Percentiles rank a stretch among this genome's conserved stretches.
Evolutionary conservation across 1,284 basidiomycete genomes (phyloP).

Genomic region (Moniliophthora roreri): DNA sequence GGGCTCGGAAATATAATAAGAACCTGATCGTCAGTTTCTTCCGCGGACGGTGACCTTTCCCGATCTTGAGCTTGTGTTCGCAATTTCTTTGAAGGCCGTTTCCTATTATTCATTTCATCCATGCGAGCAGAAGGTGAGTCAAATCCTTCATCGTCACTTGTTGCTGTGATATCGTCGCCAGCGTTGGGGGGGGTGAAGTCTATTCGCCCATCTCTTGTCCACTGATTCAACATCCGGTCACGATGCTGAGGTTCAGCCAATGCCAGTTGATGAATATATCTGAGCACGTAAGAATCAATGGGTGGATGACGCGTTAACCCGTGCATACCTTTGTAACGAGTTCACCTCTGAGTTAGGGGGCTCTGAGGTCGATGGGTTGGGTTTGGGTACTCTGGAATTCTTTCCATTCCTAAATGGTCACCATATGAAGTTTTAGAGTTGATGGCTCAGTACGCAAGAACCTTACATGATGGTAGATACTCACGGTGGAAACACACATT

Average conservation of each 20-base stretch:
- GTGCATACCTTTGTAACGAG: conserved; percentile 10
- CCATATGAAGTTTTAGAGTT: background rate
- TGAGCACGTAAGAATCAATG: background rate
- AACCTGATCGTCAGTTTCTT: background rate
- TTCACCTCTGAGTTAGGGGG: conserved; percentile 6
- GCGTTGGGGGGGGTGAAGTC: background rate
- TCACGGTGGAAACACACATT: conserved; percentile 18
- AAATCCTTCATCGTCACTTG: conserved; percentile 7
- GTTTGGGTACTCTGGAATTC: conserved; percentile 9
- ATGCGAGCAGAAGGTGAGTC: background rate
- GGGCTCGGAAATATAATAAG: background rate
- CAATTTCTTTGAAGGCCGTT: conserved; percentile 2
- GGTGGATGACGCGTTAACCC: background rate
- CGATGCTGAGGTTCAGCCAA: conserved; percentile 7
- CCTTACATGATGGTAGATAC: background rate
- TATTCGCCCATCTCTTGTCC: conserved; percentile 9
- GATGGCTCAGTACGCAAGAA: no score
- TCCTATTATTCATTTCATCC: background rate
- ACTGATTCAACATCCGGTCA: conserved; percentile 11
- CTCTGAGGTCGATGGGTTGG: conserved; percentile 2
- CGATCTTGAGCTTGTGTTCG: background rate
- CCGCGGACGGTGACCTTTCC: background rate
- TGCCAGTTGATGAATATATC: conserved; percentile 14
- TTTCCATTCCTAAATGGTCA: conserved; percentile 10
- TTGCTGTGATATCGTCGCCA: background rate